A percentile compares a stretch with the other conserved stretches of the same genome.
phyloP scores from a whole-genome alignment of 2,329 filamentous ascomycete genomes.

The Bimuria novae-zelandiae region DNA sequence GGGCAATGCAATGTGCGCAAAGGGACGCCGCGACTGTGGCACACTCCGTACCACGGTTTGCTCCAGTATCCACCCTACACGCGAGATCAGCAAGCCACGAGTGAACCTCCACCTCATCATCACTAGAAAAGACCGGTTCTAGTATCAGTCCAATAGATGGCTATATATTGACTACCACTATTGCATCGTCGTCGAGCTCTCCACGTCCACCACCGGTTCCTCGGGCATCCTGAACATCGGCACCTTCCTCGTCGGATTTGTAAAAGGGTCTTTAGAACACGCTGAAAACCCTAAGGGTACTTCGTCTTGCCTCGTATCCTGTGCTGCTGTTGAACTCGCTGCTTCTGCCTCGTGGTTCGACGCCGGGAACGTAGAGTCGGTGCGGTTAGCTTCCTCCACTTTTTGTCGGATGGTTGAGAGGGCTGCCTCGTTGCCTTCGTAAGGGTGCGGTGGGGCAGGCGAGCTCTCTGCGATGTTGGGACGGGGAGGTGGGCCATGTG shows the following conservation, averaged over 20 bases:
- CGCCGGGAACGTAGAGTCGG: conserved; percentile 13
- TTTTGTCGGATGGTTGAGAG: conserved; percentile 28
- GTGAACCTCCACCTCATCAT: not conserved
- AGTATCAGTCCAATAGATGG: not conserved
- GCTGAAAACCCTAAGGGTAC: conserved; percentile 18
- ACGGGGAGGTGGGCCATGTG: not conserved
- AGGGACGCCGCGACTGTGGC: too few relatives aligned
- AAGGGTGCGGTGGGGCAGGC: conserved; percentile 11
- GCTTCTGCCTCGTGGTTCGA: conserved; percentile 11
- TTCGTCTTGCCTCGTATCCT: not conserved
- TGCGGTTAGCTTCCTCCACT: conserved; percentile 24
- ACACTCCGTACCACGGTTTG: too few relatives aligned
- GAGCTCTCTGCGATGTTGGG: not conserved
- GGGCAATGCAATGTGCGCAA: too few relatives aligned
- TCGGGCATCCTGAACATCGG: conserved; percentile 51
- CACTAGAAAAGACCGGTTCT: not conserved
- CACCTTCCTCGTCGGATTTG: conserved; percentile 38
- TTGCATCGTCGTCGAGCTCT: conserved; percentile 30
- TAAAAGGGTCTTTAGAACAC: conserved; percentile 21
- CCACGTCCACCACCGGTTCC: conserved; percentile 48
- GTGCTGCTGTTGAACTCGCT: not conserved
- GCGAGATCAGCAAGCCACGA: too few relatives aligned
- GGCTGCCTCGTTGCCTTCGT: conserved; percentile 31
- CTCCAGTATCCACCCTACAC: too few relatives aligned
- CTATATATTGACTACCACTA: conserved; percentile 7